Evolutionary conservation across 306 rosid genomes (phyloP).

Genomic region (Cicer bijugum): DNA sequence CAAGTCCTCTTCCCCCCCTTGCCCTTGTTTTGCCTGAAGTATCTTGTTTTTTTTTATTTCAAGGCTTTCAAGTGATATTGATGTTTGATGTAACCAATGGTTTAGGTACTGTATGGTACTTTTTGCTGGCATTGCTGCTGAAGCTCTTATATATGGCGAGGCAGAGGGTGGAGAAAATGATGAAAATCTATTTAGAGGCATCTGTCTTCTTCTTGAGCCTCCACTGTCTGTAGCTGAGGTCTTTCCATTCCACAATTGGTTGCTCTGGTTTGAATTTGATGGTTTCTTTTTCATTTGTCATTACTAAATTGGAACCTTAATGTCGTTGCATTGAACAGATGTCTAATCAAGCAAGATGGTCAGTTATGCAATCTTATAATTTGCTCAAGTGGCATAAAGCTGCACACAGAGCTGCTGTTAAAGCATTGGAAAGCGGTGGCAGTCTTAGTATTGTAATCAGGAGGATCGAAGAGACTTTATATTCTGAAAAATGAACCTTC

Average conservation of each 20-base stretch:
- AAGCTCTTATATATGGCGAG: slow-evolving; percentile 93
- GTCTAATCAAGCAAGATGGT: slow-evolving; percentile 99
- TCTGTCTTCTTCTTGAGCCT: slow-evolving; percentile 82
- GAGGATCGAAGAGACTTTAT: slow-evolving; percentile 80
- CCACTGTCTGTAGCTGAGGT: slow-evolving; percentile 86
- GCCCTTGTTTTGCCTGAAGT: neutral
- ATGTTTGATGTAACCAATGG: slow-evolving; percentile 37
- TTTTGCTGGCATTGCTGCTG: slow-evolving; percentile 96
- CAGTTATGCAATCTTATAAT: slow-evolving; percentile 91
- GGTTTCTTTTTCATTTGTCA: slow-evolving; percentile 8
- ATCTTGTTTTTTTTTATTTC: neutral
- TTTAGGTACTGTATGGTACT: slow-evolving; percentile 96
- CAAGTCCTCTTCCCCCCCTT: neutral
- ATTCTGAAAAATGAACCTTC: slow-evolving; percentile 47
- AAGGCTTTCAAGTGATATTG: slow-evolving; percentile 35
- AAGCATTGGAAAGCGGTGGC: slow-evolving; percentile 81
- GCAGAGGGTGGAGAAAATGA: slow-evolving; percentile 99
- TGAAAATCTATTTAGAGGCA: slow-evolving; percentile 81
- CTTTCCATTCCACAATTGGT: slow-evolving; percentile 43
- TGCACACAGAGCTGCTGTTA: slow-evolving; percentile 86
- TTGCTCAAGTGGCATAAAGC: slow-evolving; percentile 87
- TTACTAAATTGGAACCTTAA: slow-evolving; percentile 31
- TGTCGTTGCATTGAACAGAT: slow-evolving; percentile 57
- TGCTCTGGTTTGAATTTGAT: slow-evolving; percentile 31
- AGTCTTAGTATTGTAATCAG: slow-evolving; percentile 75